Evolutionary conservation across 192 early-diverging fungal genomes (phyloP).

Genomic region (Oehlia diaphana): DNA sequence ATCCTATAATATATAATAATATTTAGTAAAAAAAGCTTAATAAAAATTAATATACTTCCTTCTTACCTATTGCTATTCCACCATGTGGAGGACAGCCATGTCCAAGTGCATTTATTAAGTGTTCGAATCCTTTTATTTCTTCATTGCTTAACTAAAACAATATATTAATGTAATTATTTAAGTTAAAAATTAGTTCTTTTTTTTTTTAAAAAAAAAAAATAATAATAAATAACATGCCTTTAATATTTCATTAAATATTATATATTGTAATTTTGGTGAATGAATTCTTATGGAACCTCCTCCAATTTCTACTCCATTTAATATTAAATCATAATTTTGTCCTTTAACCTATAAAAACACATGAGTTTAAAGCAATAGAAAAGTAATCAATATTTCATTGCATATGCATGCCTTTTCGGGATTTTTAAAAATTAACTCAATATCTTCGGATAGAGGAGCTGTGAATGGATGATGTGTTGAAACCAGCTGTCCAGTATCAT

Average conservation of each 20-base stretch:
- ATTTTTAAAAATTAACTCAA: slow-evolving; percentile 58
- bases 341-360: slow-evolving; percentile 48
- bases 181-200: too few relatives aligned
- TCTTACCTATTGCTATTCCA: slow-evolving; percentile 71
- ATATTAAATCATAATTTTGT: slow-evolving; percentile 88
- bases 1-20: slow-evolving; percentile 43
- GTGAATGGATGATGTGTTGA: slow-evolving; percentile 95
- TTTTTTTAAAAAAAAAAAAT: too few relatives aligned
- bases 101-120: slow-evolving; percentile 77
- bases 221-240: slow-evolving; percentile 35
- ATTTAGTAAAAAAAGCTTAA: neutral
- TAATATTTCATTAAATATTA: slow-evolving; percentile 73
- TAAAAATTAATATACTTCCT: neutral
- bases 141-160: slow-evolving; percentile 46
- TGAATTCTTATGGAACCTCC: slow-evolving; percentile 91
- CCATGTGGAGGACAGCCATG: slow-evolving; percentile 90
- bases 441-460: slow-evolving; percentile 69
- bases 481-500: slow-evolving; percentile 47
- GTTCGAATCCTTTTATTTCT: slow-evolving; percentile 68
- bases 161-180: neutral
- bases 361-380: slow-evolving; percentile 9
- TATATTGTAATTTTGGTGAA: slow-evolving; percentile 69
- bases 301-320: slow-evolving; percentile 90
- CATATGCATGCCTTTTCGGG: slow-evolving; percentile 52
- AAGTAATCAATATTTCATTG: neutral